Percentiles rank a stretch among this genome's conserved stretches.
These are phyloP conservation scores for Colletotrichum caudatum DNA, from an alignment of 2,329 filamentous ascomycete genomes.

Conservation along the genomic window DNA sequence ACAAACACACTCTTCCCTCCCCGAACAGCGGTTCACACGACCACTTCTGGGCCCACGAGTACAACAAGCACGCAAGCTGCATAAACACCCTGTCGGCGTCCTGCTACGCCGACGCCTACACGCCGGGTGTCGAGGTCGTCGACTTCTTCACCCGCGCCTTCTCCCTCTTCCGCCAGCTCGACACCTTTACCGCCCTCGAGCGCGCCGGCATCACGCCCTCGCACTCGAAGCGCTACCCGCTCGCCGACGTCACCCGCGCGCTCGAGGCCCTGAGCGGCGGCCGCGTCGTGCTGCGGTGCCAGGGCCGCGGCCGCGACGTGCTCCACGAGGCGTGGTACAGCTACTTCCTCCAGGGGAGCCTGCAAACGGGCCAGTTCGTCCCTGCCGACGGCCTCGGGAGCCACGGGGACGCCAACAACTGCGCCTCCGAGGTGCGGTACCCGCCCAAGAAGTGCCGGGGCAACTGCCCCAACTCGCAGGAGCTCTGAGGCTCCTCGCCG, in stretches of 20 bases:
- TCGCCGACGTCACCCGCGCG: conserved; percentile 55
- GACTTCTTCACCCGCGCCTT: conserved; percentile 60
- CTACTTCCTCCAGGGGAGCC: conserved; percentile 64
- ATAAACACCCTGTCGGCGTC: conserved; percentile 74
- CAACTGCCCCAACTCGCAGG: conserved; percentile 34
- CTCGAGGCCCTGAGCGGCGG: conserved; percentile 60
- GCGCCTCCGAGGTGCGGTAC: conserved; percentile 54
- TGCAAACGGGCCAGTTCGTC: conserved; percentile 63
- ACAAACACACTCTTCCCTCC: conserved; percentile 7
- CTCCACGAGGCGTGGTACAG: conserved; percentile 66
- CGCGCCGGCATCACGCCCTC: conserved; percentile 53
- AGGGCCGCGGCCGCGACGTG: conserved; percentile 51
- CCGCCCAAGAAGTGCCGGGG: conserved; percentile 52
- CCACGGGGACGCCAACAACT: conserved; percentile 55
- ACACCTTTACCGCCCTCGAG: conserved; percentile 56
- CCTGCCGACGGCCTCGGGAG: conserved; percentile 54
- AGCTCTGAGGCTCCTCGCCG: conserved; percentile 22
- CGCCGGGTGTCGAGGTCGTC: conserved; percentile 56
- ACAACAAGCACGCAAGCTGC: conserved; percentile 79
- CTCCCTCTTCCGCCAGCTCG: conserved; percentile 56
- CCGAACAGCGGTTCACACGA: conserved; percentile 52
- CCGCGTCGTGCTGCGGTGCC: conserved; percentile 59
- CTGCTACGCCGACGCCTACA: conserved; percentile 71
- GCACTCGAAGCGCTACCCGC: conserved; percentile 54
- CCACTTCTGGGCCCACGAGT: conserved; percentile 76